Percentiles rank a stretch among this genome's conserved stretches.
Conservation (phyloP, 208 protist genomes). For the Leishmania tropica region DNA sequence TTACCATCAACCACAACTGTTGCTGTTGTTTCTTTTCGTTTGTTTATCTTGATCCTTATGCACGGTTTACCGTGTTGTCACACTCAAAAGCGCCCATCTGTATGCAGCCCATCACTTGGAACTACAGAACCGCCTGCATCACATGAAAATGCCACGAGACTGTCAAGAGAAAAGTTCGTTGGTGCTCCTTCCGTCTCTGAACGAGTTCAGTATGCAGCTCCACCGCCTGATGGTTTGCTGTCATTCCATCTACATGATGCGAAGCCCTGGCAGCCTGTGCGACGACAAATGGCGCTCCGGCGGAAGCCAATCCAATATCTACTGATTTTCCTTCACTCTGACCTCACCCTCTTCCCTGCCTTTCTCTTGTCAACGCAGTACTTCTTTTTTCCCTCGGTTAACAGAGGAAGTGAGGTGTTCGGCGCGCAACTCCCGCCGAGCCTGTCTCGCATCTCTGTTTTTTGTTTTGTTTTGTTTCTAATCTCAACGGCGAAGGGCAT, state of each 20-base stretch:
- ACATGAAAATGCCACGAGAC: neutral
- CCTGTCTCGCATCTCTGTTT: conserved; percentile 16
- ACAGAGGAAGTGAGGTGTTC: conserved; percentile 2
- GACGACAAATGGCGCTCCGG: neutral
- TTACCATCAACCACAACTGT: neutral
- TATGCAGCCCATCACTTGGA: neutral
- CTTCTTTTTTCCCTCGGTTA: conserved; percentile 10
- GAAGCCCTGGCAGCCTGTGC: neutral
- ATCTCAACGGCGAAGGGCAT: neutral
- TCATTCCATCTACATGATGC: neutral
- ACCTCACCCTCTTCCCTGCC: neutral
- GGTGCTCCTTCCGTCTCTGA: neutral
- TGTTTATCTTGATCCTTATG: neutral
- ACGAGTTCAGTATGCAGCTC: neutral
- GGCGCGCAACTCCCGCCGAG: neutral
- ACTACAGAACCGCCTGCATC: neutral
- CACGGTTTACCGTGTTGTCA: neutral
- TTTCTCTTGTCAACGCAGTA: neutral
- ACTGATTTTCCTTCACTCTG: neutral
- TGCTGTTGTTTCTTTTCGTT: conserved; percentile 16
- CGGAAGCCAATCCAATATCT: neutral
- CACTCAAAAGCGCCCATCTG: neutral
- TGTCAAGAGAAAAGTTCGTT: neutral
- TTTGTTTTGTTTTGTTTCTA: conserved; percentile 14
- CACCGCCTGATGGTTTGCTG: neutral